Conservation (phyloP, 768 basidiomycete genomes). For the Suillus cothurnatus region DNA sequence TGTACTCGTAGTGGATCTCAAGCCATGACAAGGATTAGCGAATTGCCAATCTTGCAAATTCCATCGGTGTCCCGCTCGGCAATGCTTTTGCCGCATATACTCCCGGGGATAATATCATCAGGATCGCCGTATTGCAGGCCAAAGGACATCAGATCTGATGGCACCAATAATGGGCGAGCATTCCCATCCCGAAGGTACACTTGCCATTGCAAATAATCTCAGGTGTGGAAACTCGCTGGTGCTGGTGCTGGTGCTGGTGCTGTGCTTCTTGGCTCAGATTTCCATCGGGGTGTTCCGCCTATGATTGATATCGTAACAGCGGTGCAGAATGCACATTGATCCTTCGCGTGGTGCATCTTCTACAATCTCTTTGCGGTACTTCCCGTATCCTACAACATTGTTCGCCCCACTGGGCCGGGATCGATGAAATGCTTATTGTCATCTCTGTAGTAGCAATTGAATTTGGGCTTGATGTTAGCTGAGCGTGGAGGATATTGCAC, state of each 20-base stretch:
- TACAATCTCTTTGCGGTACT: constrained; percentile 51
- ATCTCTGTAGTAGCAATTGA: neutral
- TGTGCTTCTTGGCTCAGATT: constrained; percentile 40
- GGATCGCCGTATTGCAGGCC: constrained; percentile 30
- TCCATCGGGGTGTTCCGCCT: constrained; percentile 38
- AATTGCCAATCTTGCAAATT: constrained; percentile 44
- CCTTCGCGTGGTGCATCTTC: constrained; percentile 41
- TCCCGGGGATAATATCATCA: constrained; percentile 49
- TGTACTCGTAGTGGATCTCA: constrained; percentile 35
- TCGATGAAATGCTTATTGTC: neutral
- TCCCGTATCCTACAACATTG: constrained; percentile 32
- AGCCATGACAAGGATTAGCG: constrained; percentile 41
- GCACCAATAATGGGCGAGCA: constrained; percentile 52
- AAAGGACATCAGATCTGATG: constrained; percentile 28
- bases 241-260: too few species aligned
- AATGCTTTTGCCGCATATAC: constrained; percentile 45
- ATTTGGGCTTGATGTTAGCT: neutral
- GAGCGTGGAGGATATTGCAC: neutral
- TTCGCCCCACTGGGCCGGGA: neutral
- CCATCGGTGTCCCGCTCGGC: constrained; percentile 40
- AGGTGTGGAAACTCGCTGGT: constrained; percentile 41
- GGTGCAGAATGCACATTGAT: constrained; percentile 34
- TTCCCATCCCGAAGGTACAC: constrained; percentile 53
- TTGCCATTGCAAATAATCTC: constrained; percentile 34
- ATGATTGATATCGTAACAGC: constrained; percentile 40